Evolutionary conservation across 768 basidiomycete genomes (phyloP), one percentile per base, ranked within the genome.

Genomic region (Boletellus ananas): DNA sequence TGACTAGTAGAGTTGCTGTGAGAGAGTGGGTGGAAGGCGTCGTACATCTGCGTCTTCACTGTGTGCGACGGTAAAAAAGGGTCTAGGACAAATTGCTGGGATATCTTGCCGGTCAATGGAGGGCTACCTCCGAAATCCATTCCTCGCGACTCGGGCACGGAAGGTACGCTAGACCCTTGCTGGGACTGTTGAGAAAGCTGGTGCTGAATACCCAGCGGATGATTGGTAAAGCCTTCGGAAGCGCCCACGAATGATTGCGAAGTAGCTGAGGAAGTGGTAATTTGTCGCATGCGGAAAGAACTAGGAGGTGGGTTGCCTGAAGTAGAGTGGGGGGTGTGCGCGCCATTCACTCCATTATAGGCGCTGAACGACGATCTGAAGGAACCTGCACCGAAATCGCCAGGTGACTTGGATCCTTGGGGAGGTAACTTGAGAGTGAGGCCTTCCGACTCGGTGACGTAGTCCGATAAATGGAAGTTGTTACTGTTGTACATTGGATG

Each of bases 401-500:
- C 65, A 36, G 58, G 56, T 21, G 58, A 57, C 51, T 68, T 68
- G 39, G 45, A 35, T 21, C 58, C 60, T 55, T 64, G 58, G 31
- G 64, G 61, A 7, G 57, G 57, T 45, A 62, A 60, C 60, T 71
- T 71, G 58, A 68, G 49, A 23, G 67, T 62, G 29, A 62, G 61
- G 58, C 58, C 60, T 31, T 70, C 57, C 23, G 71, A 51, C 55
- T 72, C 64, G 42, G 67, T 55, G 34, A 64, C 51, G 52, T 64
- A 72, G 47, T 74, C 74, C 29, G 72, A 50, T 37, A 64, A 49
- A 50, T 66, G 66, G 45, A 57, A 57, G 45, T 58, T 67, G 59
- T 50, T 58, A 63, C 61, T 76, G 61, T 75, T 75, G 60, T 75
- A 75, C 72, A 75, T 54, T 50, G 72, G 58, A 13, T 68, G 74